Evolutionary conservation across 371 early-diverging fungal species (phyloP).

Genomic region (Circinella minor): DNA sequence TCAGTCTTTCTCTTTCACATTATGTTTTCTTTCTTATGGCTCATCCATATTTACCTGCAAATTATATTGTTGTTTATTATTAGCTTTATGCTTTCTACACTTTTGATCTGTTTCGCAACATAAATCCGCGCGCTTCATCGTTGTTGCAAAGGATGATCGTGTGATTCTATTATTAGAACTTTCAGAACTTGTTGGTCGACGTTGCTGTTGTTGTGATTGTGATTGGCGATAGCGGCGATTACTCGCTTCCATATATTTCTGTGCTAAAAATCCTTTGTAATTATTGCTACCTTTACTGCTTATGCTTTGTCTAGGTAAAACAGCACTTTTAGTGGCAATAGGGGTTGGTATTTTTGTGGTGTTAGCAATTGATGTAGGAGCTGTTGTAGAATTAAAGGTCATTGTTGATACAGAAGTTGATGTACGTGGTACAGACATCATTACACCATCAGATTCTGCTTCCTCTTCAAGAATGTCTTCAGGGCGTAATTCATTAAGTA

Average conservation of each 20-base stretch:
- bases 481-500: constrained; percentile 10
- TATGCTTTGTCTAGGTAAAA: neutral
- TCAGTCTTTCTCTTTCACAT: neutral
- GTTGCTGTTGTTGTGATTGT: neutral
- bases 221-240: neutral
- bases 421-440: neutral
- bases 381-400: neutral
- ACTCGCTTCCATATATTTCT: constrained; percentile 2
- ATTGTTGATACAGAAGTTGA: constrained; percentile 1
- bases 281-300: neutral
- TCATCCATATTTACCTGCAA: neutral
- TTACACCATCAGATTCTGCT: neutral
- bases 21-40: neutral
- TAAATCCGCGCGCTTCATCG: neutral
- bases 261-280: neutral
- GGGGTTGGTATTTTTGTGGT: constrained; percentile 1
- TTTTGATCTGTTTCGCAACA: neutral
- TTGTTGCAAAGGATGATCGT: neutral
- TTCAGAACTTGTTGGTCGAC: neutral
- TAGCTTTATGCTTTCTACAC: neutral
- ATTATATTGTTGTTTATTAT: neutral
- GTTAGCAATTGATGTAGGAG: neutral
- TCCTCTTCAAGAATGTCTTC: neutral
- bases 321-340: neutral
- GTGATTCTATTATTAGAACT: constrained; percentile 7